These are phyloP conservation scores for Pouteria campechiana DNA, from an alignment of 179 eudicot species.

Conservation along the genomic window DNA sequence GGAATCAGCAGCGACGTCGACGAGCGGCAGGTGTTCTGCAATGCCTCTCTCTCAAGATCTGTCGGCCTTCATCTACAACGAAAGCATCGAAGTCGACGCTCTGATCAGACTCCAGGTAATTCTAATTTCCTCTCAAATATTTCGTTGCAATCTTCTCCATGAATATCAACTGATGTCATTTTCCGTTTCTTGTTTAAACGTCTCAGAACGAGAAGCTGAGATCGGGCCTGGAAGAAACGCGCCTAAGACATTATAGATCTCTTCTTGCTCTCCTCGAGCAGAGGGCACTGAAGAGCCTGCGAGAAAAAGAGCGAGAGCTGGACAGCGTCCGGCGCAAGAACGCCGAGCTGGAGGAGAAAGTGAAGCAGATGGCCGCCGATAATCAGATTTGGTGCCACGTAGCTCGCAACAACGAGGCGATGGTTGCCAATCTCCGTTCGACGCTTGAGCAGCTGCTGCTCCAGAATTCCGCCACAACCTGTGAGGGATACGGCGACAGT, in stretches of 20 bases:
- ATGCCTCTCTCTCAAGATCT: too few relatives aligned
- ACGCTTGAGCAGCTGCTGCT: constrained; percentile 68
- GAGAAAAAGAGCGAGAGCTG: constrained; percentile 56
- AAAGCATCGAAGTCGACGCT: too few relatives aligned
- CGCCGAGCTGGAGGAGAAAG: constrained; percentile 53
- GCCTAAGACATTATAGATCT: constrained; percentile 62
- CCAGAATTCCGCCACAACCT: constrained; percentile 45
- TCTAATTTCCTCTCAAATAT: too few relatives aligned
- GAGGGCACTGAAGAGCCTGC: constrained; percentile 51
- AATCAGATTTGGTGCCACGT: constrained; percentile 73
- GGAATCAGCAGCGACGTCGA: too few relatives aligned
- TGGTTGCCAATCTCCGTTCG: constrained; percentile 48
- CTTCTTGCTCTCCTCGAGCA: constrained; percentile 53
- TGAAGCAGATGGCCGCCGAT: constrained; percentile 65
- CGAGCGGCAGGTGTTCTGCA: too few relatives aligned
- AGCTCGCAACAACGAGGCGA: constrained; percentile 80
- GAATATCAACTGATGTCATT: too few relatives aligned
- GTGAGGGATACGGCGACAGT: constrained; percentile 84
- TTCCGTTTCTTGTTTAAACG: too few relatives aligned
- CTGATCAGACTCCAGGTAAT: too few relatives aligned
- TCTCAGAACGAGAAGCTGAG: constrained; percentile 70
- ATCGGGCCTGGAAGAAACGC: constrained; percentile 60
- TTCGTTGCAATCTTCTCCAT: too few relatives aligned
- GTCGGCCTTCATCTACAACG: too few relatives aligned
- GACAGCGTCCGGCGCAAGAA: constrained; percentile 67